Evolutionary conservation across 805 yeast genomes (phyloP), one percentile per base, ranked within the genome.

Genomic region (Sugiyamaella lignohabitans): DNA sequence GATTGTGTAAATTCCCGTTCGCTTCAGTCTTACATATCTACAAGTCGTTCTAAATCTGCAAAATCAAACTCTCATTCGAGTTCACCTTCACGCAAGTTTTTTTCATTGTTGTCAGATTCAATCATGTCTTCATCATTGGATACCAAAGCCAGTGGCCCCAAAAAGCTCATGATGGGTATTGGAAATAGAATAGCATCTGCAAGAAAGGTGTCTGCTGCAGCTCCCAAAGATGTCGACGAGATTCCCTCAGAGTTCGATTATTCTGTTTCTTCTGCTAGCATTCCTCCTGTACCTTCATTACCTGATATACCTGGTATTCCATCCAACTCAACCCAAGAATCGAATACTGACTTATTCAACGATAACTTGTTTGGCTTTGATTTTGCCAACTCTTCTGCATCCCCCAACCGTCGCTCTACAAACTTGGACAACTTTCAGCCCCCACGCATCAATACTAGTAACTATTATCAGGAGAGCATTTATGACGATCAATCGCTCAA

Each of bases 151-250:
- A 40, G 14, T 19, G 32, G 27, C 24, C 32, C 45, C 8, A 44
- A 44, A 22, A 44, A 44, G 37, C 30, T 44, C 18, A 38, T 38
- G 47, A 43, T 43, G 22, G 47, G 47, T 18, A 40, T 44, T 22
- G 41, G 47, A n/a, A 44, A 38, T 35, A 40, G 43, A 17, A 38
- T 44, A 16, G 27, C 47, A 2, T 42, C 45, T 5, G 18, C 43
- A 16, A 35, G 40, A 8, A 42, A 34, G 41, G 20, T 14, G 11
- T 17, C 38, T 16, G 6, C 18, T 14, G 11, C 10, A 5, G 10
- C 21, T 35, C 32, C 32, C 8, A 27, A 27, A 14, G 32, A 27
- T 8, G 32, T 8, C 11, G 11, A 27, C 8, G 32, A 27, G 32
- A 14, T 14, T 8, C 8, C 14, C 14, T 8, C 14, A 8, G 11